Conservation (phyloP, 1,284 basidiomycete species). For the Fomitiporia mediterranea region DNA sequence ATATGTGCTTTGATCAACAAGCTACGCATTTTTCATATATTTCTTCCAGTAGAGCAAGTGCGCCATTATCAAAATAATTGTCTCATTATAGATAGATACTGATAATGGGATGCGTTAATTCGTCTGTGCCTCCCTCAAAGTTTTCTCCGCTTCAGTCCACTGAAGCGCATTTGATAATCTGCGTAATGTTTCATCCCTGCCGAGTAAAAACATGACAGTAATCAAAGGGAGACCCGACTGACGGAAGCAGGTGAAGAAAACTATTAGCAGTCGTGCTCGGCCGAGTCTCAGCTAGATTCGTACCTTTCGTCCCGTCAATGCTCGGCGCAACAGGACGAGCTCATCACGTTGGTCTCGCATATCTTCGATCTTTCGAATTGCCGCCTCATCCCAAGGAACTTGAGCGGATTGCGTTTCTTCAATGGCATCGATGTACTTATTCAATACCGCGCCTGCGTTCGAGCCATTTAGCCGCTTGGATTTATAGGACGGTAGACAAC, state of each 20-base stretch:
- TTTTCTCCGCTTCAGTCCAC: slow-evolving; percentile 1
- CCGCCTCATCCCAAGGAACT: slow-evolving; percentile 9
- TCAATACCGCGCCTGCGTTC: slow-evolving; percentile 1
- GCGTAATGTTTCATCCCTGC: slow-evolving; percentile 14
- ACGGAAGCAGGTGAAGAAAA: not conserved
- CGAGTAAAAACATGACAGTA: slow-evolving; percentile 12
- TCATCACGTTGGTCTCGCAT: slow-evolving; percentile 11
- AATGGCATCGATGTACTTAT: slow-evolving; percentile 13
- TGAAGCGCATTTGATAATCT: slow-evolving; percentile 2
- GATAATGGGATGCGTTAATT: too few species aligned
- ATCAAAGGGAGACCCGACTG: slow-evolving; percentile 16
- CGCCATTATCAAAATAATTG: too few species aligned
- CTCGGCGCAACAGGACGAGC: slow-evolving; percentile 12
- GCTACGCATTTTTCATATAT: too few species aligned
- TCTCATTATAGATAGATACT: too few species aligned
- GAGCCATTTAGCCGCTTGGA: not conserved
- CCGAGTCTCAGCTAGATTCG: not conserved
- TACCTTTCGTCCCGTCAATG: slow-evolving; percentile 17
- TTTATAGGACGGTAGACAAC: not conserved
- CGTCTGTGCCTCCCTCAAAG: not conserved
- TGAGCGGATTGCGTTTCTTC: not conserved
- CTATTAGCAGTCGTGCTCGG: not conserved
- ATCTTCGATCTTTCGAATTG: slow-evolving; percentile 8
- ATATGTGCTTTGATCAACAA: too few species aligned
- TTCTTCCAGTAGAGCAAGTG: too few species aligned